Evolutionary conservation across 805 yeast species (phyloP), one percentile per base, ranked within the genome.

Genomic region (Starmerella ratchasimensis): DNA sequence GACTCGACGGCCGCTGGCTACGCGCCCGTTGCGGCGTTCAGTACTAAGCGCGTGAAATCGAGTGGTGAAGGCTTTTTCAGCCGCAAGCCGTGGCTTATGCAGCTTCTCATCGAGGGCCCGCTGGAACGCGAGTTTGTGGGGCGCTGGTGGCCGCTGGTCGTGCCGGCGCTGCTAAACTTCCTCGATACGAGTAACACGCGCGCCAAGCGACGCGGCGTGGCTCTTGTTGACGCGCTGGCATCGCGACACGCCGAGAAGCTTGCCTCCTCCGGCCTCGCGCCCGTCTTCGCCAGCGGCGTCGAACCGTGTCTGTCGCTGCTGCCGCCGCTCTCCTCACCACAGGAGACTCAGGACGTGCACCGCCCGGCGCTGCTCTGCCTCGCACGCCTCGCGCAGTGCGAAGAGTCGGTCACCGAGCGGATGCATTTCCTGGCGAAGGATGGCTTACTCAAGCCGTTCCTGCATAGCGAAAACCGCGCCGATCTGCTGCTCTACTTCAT

Each of bases 341-440:
- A 36, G 2, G 37, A 43, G 10, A 42, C 59, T 5, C 37, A 30
- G 22, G 23, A 16, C 5, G 23, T 56, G 10, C 38, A 48, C 5
- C 30, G 43, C n/a, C 41, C 59, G 40, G 65, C 73, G 28, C 60
- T 59, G n/a, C 58, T 55, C 2, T 69, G 69, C 30, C 65, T 57
- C 41, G 60, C 61, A 37, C 65, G 58, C 33, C 63, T 63, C 3
- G 69, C 55, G n/a, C n/a, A 30, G 19, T 23, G 25, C 4, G 21
- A 34, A 4, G n/a, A 4, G 9, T 19, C 8, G 24, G n/a, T 22
- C 20, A 32, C 13, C 21, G 9, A 24, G 14, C 26, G 46, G 11
- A 22, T 47, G 25, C 42, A 55, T 33, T 36, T 28, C 21, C 30
- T 56, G 7, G 43, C 58, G 27, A 33, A 52, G n/a, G 47, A 48